Evolutionary conservation across 1,139 yeast genomes (phyloP).

Genomic region (Groenewaldozyma sp.): DNA sequence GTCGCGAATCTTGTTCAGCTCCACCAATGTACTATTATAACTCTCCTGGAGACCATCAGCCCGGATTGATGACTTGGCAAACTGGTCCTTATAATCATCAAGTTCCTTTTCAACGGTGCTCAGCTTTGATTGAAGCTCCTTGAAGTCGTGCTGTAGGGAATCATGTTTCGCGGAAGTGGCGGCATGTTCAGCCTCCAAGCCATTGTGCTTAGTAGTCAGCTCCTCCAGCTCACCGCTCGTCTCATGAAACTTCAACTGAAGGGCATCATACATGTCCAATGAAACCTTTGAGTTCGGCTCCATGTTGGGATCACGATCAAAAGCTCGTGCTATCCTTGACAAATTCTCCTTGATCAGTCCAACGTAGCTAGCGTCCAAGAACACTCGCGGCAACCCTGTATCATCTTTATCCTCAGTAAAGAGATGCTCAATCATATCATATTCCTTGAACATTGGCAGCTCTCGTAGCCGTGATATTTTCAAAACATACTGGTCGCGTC

Average conservation of each 20-base stretch:
- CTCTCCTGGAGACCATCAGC: slow-evolving; percentile 9
- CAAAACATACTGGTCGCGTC: slow-evolving; percentile 69
- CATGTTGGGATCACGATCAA: slow-evolving; percentile 62
- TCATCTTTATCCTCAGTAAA: slow-evolving; percentile 49
- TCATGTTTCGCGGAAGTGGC: slow-evolving; percentile 10
- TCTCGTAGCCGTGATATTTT: slow-evolving; percentile 68
- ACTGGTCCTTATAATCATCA: not conserved
- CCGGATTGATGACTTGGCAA: slow-evolving; percentile 3
- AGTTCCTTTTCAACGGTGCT: slow-evolving; percentile 7
- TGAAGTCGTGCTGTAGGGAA: slow-evolving; percentile 10
- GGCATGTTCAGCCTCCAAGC: slow-evolving; percentile 13
- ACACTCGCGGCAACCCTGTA: slow-evolving; percentile 82
- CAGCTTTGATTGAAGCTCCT: slow-evolving; percentile 8
- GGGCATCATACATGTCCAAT: slow-evolving; percentile 59
- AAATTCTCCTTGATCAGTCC: slow-evolving; percentile 61
- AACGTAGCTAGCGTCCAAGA: slow-evolving; percentile 58
- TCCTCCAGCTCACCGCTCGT: slow-evolving; percentile 28
- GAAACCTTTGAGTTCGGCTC: slow-evolving; percentile 65
- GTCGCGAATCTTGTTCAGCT: slow-evolving; percentile 14
- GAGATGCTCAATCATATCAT: slow-evolving; percentile 32
- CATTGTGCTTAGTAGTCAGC: slow-evolving; percentile 18
- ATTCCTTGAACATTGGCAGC: slow-evolving; percentile 44
- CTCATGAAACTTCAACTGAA: slow-evolving; percentile 38
- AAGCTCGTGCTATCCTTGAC: slow-evolving; percentile 56
- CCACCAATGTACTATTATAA: slow-evolving; percentile 5